phyloP scores from a whole-genome alignment of 352 stramenopile species.

The Phytopythium vexans region DNA sequence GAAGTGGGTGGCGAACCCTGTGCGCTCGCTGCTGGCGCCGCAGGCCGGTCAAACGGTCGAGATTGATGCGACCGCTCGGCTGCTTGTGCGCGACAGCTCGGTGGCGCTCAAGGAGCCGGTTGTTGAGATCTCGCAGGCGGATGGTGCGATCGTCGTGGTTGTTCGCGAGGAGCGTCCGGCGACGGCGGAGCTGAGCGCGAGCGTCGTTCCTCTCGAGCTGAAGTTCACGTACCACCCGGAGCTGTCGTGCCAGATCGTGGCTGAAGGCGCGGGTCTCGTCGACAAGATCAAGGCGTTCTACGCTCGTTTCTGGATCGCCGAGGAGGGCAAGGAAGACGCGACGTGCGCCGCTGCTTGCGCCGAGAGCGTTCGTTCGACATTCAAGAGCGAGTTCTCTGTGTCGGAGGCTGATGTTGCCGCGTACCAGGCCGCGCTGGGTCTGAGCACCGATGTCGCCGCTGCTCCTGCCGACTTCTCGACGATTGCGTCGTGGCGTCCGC shows the following conservation, averaged over 20 bases:
- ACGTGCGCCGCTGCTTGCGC: conserved; percentile 56
- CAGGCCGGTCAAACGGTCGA: conserved; percentile 43
- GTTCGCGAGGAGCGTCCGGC: conserved; percentile 58
- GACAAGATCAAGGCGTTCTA: conserved; percentile 77
- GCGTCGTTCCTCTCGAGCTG: conserved; percentile 49
- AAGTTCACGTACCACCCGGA: conserved; percentile 50
- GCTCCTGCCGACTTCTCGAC: conserved; percentile 75
- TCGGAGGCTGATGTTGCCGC: conserved; percentile 46
- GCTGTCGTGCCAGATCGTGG: conserved; percentile 47
- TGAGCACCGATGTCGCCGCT: conserved; percentile 21
- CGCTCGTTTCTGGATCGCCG: conserved; percentile 69
- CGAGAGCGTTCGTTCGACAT: conserved; percentile 57
- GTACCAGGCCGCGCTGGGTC: conserved; percentile 58
- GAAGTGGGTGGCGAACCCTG: conserved; percentile 72
- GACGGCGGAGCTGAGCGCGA: conserved; percentile 38
- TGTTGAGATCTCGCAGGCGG: conserved; percentile 34
- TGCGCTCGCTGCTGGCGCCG: conserved; percentile 47
- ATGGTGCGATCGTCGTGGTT: conserved; percentile 33
- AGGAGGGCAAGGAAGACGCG: conserved; percentile 50
- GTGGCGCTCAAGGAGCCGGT: conserved; percentile 32
- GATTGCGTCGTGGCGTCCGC: conserved; percentile 72
- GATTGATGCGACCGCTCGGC: conserved; percentile 16
- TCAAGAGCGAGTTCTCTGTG: conserved; percentile 62
- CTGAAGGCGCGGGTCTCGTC: conserved; percentile 34
- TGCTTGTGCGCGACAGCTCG: conserved; percentile 42